Evolutionary conservation across 768 basidiomycete genomes (phyloP).

Genomic region (Phylloporus sp.): DNA sequence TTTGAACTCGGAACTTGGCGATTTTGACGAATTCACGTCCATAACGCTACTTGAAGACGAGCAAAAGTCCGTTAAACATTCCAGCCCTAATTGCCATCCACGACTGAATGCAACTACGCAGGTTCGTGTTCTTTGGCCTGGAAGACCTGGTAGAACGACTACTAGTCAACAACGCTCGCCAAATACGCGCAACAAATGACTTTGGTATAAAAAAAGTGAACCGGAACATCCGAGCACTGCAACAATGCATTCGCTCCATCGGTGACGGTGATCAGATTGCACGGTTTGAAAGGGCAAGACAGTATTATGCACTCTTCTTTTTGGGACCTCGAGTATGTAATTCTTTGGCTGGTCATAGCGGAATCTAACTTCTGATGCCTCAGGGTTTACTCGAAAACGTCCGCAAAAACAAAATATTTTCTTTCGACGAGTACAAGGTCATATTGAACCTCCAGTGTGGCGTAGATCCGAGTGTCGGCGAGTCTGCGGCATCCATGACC

Average conservation of each 20-base stretch:
- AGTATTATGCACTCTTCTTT: constrained; percentile 77
- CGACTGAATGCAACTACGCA: constrained; percentile 26
- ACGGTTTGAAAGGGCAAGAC: constrained; percentile 70
- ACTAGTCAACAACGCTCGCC: constrained; percentile 68
- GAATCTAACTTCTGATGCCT: neutral
- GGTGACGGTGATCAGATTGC: constrained; percentile 53
- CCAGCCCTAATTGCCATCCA: neutral
- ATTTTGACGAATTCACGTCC: constrained; percentile 67
- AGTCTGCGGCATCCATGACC: constrained; percentile 47
- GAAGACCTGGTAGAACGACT: constrained; percentile 81
- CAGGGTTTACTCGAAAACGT: constrained; percentile 78
- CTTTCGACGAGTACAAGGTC: constrained; percentile 88
- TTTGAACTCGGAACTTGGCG: constrained; percentile 73
- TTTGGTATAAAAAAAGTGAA: constrained; percentile 83
- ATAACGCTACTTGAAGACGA: constrained; percentile 59
- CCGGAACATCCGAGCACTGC: constrained; percentile 85
- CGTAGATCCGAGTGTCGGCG: constrained; percentile 57
- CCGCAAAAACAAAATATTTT: constrained; percentile 58
- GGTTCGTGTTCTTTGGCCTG: constrained; percentile 85
- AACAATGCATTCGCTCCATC: constrained; percentile 83
- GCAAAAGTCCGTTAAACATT: constrained; percentile 49
- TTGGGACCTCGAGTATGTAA: constrained; percentile 63
- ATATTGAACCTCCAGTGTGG: constrained; percentile 90
- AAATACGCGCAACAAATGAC: constrained; percentile 62
- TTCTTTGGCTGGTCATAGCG: neutral